Evolutionary conservation across 345 rosid species (phyloP), one percentile per base, ranked within the genome.

Genomic region (Syzygium aqueum): DNA sequence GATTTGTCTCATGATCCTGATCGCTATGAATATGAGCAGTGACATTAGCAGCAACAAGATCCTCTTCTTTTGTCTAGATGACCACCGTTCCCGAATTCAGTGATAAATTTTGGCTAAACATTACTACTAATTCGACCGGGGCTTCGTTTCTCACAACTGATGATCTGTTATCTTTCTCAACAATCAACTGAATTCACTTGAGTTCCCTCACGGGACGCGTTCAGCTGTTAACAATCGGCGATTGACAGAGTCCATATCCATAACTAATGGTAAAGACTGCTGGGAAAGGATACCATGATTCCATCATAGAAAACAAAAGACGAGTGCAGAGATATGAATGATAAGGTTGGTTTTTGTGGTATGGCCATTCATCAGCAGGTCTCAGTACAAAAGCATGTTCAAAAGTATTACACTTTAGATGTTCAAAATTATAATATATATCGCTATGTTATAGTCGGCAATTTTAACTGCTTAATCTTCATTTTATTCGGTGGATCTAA

Each of bases 341-440:
- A 33, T 33, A 2, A 67, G 46, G 46, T 67, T 8, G 78, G 23
- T 67, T 67, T 30, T 8, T 30, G 21, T 21, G 30, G 5, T 8
- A 67, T 67, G 78, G 46, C 12, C 78, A 30, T 67, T 30, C 37
- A 67, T 67, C 40, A 67, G 33, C 46, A 7, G 78, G 78, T 67
- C 78, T 17, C 23, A 33, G 46, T 21, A 33, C 78, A 67, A 37
- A 67, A 33, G 78, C 22, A 67, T 8, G 78, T 19, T 67, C 46
- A 67, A 1, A 40, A 33, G 13, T 2, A 40, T 2, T 67, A 30
- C 78, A 67, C 17, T 8, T 17, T 22, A 17, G 78, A 67, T 67
- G 40, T 37, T 30, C 4, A 33, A 30, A 33, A 2, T 11, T 2
- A 0, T 67, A 15, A 37, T 16, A 30, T 16, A 67, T 12, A 0